Evolutionary conservation across 2,329 filamentous ascomycete genomes (phyloP).

Genomic region (Exophiala dermatitidis): DNA sequence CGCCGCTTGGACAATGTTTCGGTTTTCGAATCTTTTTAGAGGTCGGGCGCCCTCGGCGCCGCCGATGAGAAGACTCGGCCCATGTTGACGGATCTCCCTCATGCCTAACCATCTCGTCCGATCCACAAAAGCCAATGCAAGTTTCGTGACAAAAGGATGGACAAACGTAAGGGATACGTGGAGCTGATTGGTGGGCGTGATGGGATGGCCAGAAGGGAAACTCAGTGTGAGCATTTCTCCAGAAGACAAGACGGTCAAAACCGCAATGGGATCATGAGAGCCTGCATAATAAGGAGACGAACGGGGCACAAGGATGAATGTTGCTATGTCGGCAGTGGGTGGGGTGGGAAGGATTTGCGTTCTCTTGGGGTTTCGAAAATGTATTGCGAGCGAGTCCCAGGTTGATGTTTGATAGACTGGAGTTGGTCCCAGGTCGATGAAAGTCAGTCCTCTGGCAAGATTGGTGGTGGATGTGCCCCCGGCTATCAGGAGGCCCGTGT

Average conservation of each 20-base stretch:
- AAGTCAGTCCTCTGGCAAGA: slow-evolving; percentile 69
- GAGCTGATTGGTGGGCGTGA: slow-evolving; percentile 85
- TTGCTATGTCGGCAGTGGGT: slow-evolving; percentile 64
- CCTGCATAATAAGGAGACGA: slow-evolving; percentile 77
- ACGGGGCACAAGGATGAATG: slow-evolving; percentile 79
- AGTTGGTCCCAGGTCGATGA: slow-evolving; percentile 81
- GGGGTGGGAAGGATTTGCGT: slow-evolving; percentile 68
- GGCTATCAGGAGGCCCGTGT: slow-evolving; percentile 79
- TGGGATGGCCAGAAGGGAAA: slow-evolving; percentile 85
- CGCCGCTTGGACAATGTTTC: slow-evolving; percentile 77
- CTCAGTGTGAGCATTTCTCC: slow-evolving; percentile 85
- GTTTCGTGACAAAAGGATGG: slow-evolving; percentile 75
- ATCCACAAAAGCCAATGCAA: slow-evolving; percentile 65
- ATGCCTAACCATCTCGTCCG: slow-evolving; percentile 82
- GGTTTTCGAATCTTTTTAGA: slow-evolving; percentile 68
- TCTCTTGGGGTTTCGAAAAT: slow-evolving; percentile 69
- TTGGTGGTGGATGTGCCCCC: slow-evolving; percentile 66
- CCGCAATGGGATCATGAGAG: slow-evolving; percentile 81
- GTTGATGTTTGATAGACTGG: slow-evolving; percentile 86
- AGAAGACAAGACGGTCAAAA: slow-evolving; percentile 71
- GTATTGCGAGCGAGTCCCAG: slow-evolving; percentile 72
- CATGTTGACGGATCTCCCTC: slow-evolving; percentile 73
- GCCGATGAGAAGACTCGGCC: slow-evolving; percentile 69
- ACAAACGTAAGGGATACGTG: slow-evolving; percentile 82
- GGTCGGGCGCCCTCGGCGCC: slow-evolving; percentile 65